Percentiles rank a stretch among this genome's conserved stretches.
These are phyloP conservation scores for Sporothrix variecibatus DNA, from an alignment of 2,329 filamentous ascomycete species.

Conservation along the genomic window DNA sequence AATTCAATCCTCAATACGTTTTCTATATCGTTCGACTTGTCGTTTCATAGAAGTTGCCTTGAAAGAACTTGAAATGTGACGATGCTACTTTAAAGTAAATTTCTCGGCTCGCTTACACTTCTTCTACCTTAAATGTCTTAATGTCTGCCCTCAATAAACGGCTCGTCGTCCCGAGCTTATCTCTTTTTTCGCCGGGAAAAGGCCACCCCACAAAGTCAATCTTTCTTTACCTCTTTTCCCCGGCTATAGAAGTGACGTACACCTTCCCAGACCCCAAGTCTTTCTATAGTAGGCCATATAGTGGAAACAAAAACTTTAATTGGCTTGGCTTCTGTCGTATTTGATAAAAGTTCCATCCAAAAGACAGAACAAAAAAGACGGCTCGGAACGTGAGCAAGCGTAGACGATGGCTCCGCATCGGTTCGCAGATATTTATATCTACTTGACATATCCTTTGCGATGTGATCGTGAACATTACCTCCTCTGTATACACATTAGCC, in stretches of 20 bases:
- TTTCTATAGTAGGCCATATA: neutral
- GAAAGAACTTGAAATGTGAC: neutral
- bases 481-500: neutral
- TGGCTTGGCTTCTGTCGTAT: neutral
- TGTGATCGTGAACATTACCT: neutral
- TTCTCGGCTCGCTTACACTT: neutral
- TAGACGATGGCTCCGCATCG: neutral
- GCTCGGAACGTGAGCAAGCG: neutral
- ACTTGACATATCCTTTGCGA: neutral
- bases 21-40: neutral
- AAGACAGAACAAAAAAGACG: neutral
- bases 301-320: neutral
- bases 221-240: neutral
- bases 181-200: neutral
- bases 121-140: neutral
- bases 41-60: neutral
- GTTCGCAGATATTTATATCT: neutral
- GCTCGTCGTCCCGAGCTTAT: neutral
- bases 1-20: neutral
- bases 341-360: neutral
- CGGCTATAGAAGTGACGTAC: slow-evolving; percentile 8
- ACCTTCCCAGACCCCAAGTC: neutral
- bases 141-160: neutral
- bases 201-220: neutral
- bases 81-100: neutral